Conservation (phyloP, 805 yeast genomes). For the Candida jianshihensis region DNA sequence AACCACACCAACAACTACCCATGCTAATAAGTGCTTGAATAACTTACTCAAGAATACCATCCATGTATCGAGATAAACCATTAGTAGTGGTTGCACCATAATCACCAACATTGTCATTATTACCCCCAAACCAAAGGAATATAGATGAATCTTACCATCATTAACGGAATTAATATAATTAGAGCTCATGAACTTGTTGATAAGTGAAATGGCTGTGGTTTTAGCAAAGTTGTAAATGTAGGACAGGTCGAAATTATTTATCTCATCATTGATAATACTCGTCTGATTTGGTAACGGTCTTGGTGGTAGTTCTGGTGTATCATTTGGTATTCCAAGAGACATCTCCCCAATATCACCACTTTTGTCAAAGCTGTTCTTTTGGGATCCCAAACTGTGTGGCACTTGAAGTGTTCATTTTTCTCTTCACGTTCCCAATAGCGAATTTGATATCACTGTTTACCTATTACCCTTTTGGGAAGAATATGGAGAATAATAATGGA, state of each 20-base stretch:
- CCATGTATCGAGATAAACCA: constrained; percentile 19
- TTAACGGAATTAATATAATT: constrained; percentile 15
- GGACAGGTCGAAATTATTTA: constrained; percentile 12
- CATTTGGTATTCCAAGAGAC: no score
- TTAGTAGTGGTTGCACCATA: constrained; percentile 19
- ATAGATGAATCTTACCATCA: constrained; percentile 21
- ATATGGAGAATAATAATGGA: neutral
- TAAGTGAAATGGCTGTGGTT: neutral
- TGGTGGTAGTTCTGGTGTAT: no score
- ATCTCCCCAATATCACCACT: neutral
- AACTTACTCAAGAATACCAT: constrained; percentile 13
- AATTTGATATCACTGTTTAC: neutral
- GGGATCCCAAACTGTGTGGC: no score
- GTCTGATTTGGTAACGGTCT: no score
- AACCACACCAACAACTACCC: constrained; percentile 13
- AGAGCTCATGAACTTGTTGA: constrained; percentile 10
- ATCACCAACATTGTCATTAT: constrained; percentile 10
- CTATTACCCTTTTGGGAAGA: neutral
- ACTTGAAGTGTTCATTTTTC: no score
- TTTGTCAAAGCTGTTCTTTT: no score
- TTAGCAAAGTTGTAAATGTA: constrained; percentile 2
- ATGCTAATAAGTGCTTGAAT: constrained; percentile 12
- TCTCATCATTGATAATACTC: constrained; percentile 7
- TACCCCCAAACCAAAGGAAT: constrained; percentile 20
- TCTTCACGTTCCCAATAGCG: no score